Evolutionary conservation across 352 stramenopile species (phyloP).

Genomic region (Pythium rhizo-oryzae): DNA sequence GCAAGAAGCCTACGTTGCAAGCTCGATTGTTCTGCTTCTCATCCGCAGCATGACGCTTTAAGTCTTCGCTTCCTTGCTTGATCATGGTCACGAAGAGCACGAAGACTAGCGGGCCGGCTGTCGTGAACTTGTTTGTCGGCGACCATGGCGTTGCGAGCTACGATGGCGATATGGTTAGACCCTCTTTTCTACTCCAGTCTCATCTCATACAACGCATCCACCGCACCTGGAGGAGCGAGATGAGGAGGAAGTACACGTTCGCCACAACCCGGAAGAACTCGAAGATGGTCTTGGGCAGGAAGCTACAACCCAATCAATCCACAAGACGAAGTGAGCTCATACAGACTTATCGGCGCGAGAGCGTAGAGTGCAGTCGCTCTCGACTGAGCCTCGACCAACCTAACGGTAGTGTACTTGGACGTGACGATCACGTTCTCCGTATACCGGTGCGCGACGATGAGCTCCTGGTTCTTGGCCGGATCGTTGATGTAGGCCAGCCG

Average conservation of each 20-base stretch:
- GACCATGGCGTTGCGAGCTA: constrained; percentile 67
- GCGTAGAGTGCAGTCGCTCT: neutral
- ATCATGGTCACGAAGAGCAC: constrained; percentile 77
- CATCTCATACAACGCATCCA: neutral
- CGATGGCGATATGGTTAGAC: neutral
- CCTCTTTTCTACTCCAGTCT: neutral
- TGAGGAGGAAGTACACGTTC: constrained; percentile 96
- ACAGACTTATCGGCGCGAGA: constrained; percentile 4
- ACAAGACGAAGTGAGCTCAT: neutral
- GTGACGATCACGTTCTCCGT: constrained; percentile 85
- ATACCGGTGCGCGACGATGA: constrained; percentile 51
- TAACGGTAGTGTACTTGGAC: constrained; percentile 91
- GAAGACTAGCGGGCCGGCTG: constrained; percentile 66
- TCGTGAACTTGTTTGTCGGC: constrained; percentile 76
- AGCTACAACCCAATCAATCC: constrained; percentile 63
- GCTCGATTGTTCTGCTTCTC: constrained; percentile 61
- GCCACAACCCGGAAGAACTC: constrained; percentile 94
- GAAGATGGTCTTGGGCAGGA: constrained; percentile 93
- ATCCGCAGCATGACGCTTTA: constrained; percentile 69
- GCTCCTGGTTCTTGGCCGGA: constrained; percentile 50
- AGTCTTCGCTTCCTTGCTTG: constrained; percentile 74
- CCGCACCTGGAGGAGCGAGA: constrained; percentile 87
- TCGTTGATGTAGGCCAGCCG: constrained; percentile 64
- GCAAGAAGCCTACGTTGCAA: constrained; percentile 38
- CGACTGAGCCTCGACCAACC: constrained; percentile 5